Conservation (phyloP, 2,329 filamentous ascomycete species). For the Cladobotryum mycophilum region DNA sequence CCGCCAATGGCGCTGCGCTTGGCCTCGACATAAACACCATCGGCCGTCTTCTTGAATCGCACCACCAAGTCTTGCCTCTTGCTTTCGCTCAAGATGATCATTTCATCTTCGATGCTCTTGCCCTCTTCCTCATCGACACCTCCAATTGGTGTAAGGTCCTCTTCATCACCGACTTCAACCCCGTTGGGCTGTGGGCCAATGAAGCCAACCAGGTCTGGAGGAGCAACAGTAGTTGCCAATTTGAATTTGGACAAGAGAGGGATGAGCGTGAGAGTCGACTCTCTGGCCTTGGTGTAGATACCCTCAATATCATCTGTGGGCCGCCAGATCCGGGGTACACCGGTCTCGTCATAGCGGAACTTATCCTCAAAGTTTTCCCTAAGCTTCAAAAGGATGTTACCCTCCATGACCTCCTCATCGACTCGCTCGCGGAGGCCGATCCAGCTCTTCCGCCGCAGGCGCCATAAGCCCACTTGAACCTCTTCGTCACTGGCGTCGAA, state of each 20-base stretch:
- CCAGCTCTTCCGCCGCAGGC: slow-evolving; percentile 90
- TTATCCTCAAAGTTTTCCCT: slow-evolving; percentile 99
- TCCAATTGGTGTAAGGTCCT: slow-evolving; percentile 81
- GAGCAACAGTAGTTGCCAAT: slow-evolving; percentile 63
- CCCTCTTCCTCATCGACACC: slow-evolving; percentile 92
- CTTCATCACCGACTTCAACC: slow-evolving; percentile 76
- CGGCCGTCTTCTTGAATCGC: slow-evolving; percentile 96
- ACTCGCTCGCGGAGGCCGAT: slow-evolving; percentile 81
- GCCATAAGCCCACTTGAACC: slow-evolving; percentile 88
- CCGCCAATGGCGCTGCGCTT: slow-evolving; percentile 95
- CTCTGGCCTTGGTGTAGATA: slow-evolving; percentile 83
- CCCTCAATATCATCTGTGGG: slow-evolving; percentile 97
- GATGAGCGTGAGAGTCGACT: slow-evolving; percentile 86
- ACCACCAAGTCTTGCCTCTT: slow-evolving; percentile 89
- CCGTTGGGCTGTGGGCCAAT: slow-evolving; percentile 71
- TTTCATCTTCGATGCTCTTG: slow-evolving; percentile 92
- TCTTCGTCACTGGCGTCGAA: slow-evolving; percentile 90
- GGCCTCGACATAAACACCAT: slow-evolving; percentile 95
- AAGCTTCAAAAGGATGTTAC: slow-evolving; percentile 89
- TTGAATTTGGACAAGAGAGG: slow-evolving; percentile 82
- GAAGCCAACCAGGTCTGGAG: slow-evolving; percentile 79
- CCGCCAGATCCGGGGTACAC: slow-evolving; percentile 93
- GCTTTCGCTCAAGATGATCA: slow-evolving; percentile 83
- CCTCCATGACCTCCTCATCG: slow-evolving; percentile 97
- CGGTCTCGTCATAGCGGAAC: slow-evolving; percentile 93